Conservation (phyloP, 192 early-diverging fungal species). For the Pilobolus umbonatus region DNA sequence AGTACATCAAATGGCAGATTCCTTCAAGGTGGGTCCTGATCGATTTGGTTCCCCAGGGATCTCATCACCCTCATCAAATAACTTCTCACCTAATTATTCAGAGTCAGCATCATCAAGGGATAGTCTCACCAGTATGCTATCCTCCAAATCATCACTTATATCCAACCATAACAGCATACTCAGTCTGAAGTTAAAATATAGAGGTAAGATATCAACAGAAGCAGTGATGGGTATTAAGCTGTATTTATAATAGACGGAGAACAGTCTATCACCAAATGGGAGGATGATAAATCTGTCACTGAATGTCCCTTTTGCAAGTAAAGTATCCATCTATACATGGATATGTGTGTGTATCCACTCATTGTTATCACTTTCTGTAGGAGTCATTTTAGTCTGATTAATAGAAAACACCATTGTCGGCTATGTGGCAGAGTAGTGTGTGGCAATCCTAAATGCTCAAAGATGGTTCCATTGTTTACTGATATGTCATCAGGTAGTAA, state of each 20-base stretch:
- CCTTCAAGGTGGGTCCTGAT: not conserved
- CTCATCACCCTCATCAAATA: slow-evolving; percentile 2
- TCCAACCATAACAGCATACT: slow-evolving; percentile 26
- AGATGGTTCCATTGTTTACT: slow-evolving; percentile 17
- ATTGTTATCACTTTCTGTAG: not conserved
- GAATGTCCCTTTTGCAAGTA: slow-evolving; percentile 18
- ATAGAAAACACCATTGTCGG: slow-evolving; percentile 20
- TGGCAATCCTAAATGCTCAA: slow-evolving; percentile 13
- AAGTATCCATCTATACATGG: not conserved
- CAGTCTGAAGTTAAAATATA: slow-evolving; percentile 27
- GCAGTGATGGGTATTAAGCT: not conserved
- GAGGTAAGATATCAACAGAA: slow-evolving; percentile 11
- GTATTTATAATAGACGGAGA: slow-evolving; percentile 7
- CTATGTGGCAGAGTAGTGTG: slow-evolving; percentile 16
- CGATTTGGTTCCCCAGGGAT: not conserved
- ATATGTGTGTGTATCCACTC: not conserved
- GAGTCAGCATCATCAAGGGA: slow-evolving; percentile 26
- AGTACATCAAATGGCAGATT: slow-evolving; percentile 23
- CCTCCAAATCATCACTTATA: slow-evolving; percentile 10
- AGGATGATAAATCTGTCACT: slow-evolving; percentile 12
- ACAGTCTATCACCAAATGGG: slow-evolving; percentile 12
- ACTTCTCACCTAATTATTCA: slow-evolving; percentile 7
- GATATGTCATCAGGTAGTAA: slow-evolving; percentile 17
- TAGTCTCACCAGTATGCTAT: slow-evolving; percentile 24
- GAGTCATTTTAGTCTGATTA: slow-evolving; percentile 9